phyloP scores from a whole-genome alignment of 352 stramenopile species.

The Phytophthora pinifolia region DNA sequence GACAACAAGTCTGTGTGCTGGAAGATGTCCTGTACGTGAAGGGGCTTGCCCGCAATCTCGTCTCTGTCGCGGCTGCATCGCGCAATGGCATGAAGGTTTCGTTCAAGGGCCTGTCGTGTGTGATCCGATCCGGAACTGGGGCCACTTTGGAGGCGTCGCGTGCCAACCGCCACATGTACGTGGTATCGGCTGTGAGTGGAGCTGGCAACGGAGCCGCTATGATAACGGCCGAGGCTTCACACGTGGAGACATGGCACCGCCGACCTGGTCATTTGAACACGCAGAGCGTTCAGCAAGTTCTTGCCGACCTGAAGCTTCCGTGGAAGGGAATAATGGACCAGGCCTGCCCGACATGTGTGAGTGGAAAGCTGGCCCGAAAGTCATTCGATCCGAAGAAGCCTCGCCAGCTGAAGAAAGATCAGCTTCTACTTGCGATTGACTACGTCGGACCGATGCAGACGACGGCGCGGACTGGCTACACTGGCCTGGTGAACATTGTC shows the following conservation, averaged over 20 bases:
- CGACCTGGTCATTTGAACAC: constrained; percentile 7
- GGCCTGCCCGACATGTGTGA: constrained; percentile 5
- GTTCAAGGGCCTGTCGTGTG: constrained; percentile 2
- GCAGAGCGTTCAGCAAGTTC: constrained; percentile 5
- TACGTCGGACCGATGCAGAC: constrained; percentile 11
- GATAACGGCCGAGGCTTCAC: not conserved
- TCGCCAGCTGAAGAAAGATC: constrained; percentile 8
- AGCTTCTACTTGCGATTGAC: constrained; percentile 11
- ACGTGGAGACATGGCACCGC: constrained; percentile 3
- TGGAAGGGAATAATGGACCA: not conserved
- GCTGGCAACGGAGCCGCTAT: not conserved
- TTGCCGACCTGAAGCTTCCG: not conserved
- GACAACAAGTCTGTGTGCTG: constrained; percentile 3
- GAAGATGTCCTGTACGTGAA: constrained; percentile 13
- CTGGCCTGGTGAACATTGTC: constrained; percentile 4
- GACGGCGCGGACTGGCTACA: not conserved
- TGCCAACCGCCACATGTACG: constrained; percentile 2
- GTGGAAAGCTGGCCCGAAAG: constrained; percentile 5
- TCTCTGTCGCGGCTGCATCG: constrained; percentile 9
- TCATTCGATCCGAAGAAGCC: not conserved
- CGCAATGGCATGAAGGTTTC: not conserved
- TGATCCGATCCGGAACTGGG: not conserved
- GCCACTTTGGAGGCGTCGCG: not conserved
- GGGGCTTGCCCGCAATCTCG: constrained; percentile 11
- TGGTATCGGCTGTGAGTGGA: constrained; percentile 1